These are phyloP conservation scores for Psilocybe sp. DNA, from an alignment of 768 basidiomycete genomes.

Conservation along the genomic window DNA sequence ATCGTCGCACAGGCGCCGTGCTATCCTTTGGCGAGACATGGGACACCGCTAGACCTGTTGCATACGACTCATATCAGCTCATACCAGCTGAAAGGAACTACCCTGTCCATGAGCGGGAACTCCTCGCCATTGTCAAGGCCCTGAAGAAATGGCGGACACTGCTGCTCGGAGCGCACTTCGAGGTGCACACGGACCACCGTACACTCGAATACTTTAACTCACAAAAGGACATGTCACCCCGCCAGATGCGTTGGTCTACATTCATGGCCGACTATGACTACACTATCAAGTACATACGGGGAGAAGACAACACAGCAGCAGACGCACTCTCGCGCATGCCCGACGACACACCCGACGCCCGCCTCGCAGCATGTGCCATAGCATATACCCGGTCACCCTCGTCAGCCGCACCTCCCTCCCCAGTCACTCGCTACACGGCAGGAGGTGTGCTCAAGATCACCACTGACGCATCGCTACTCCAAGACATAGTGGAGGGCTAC, in stretches of 20 bases:
- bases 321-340: not conserved
- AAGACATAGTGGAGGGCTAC: not conserved
- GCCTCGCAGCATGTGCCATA: not conserved
- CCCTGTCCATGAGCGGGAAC: no score
- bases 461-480: not conserved
- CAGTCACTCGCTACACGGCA: not conserved
- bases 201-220: not conserved
- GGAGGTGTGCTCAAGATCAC: not conserved
- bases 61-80: no score
- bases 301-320: slow-evolving; percentile 9
- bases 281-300: slow-evolving; percentile 18
- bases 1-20: no score
- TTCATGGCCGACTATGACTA: not conserved
- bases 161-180: not conserved
- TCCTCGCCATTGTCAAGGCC: not conserved
- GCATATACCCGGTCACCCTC: not conserved
- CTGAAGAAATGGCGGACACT: not conserved
- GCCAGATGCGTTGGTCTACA: not conserved
- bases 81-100: no score
- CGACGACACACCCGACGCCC: not conserved
- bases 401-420: no score
- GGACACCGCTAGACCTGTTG: no score
- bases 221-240: not conserved
- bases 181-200: not conserved
- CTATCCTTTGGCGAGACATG: no score